phyloP scores from a whole-genome alignment of 345 rosid species.

The Streptanthus diversifolius region DNA sequence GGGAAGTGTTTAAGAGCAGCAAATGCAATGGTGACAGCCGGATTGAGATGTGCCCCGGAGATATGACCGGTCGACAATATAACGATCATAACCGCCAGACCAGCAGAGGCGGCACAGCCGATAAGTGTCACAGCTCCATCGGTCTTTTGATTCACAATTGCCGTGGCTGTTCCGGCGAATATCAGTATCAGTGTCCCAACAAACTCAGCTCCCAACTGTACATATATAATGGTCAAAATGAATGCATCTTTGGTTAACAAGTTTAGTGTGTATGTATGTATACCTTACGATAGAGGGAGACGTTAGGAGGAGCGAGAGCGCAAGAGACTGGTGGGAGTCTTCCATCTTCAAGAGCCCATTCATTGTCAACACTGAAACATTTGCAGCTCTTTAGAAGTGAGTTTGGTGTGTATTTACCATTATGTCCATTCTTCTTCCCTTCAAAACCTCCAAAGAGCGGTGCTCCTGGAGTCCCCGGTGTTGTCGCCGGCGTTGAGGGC shows the following conservation, averaged over 20 bases:
- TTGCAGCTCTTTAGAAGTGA: slow-evolving; percentile 57
- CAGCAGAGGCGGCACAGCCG: slow-evolving; percentile 65
- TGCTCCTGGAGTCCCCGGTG: slow-evolving; percentile 71
- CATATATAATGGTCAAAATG: background rate
- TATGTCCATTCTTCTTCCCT: slow-evolving; percentile 37
- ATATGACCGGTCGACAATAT: slow-evolving; percentile 80
- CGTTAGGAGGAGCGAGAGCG: slow-evolving; percentile 60
- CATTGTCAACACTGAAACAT: slow-evolving; percentile 59
- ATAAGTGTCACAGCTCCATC: slow-evolving; percentile 67
- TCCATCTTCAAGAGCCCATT: slow-evolving; percentile 75
- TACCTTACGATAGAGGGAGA: slow-evolving; percentile 76
- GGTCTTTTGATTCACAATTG: slow-evolving; percentile 82
- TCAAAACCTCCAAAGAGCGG: slow-evolving; percentile 41
- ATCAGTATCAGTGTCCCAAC: slow-evolving; percentile 74
- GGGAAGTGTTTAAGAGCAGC: slow-evolving; percentile 80
- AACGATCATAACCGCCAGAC: slow-evolving; percentile 77
- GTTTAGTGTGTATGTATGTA: background rate
- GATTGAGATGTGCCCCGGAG: slow-evolving; percentile 92
- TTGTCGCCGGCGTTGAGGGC: slow-evolving; percentile 71
- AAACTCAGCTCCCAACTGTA: slow-evolving; percentile 89
- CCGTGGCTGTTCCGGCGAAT: slow-evolving; percentile 72
- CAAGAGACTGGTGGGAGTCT: slow-evolving; percentile 61
- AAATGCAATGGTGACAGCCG: slow-evolving; percentile 66
- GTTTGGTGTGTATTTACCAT: slow-evolving; percentile 40
- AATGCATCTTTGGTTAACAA: background rate